A percentile compares a stretch with the other conserved stretches of the same genome.
phyloP scores from a whole-genome alignment of 2,329 filamentous ascomycete species.

The Colletotrichum nymphaeae region DNA sequence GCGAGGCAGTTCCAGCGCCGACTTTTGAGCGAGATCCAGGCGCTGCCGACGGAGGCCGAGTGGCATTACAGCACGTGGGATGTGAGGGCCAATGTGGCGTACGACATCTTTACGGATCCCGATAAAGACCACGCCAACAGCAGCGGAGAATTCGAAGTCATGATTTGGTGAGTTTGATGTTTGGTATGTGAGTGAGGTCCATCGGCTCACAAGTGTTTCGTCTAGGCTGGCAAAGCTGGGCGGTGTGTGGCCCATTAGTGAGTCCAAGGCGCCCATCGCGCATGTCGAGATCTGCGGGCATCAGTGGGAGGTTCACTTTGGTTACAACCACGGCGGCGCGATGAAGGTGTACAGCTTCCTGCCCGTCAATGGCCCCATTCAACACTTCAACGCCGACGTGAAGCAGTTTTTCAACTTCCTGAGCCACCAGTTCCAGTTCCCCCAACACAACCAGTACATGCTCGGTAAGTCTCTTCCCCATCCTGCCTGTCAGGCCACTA shows the following conservation, averaged over 20 bases:
- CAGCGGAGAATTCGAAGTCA: constrained; percentile 68
- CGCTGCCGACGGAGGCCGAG: constrained; percentile 47
- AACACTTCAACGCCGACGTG: constrained; percentile 64
- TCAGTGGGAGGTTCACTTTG: constrained; percentile 65
- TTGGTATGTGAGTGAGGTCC: background rate
- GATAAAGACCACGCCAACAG: constrained; percentile 45
- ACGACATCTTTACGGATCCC: constrained; percentile 68
- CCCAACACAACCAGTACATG: constrained; percentile 42
- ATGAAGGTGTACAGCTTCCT: constrained; percentile 67
- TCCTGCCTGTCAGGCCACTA: rapidly evolving
- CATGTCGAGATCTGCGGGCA: constrained; percentile 37
- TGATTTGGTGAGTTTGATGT: constrained; percentile 64
- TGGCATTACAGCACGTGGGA: constrained; percentile 60
- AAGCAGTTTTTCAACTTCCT: constrained; percentile 66
- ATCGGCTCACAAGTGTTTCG: background rate
- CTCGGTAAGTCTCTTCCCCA: constrained; percentile 35
- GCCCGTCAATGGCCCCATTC: constrained; percentile 47
- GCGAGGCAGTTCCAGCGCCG: constrained; percentile 46
- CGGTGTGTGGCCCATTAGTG: constrained; percentile 61
- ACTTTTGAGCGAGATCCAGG: constrained; percentile 46
- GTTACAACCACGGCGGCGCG: constrained; percentile 58
- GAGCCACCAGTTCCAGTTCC: constrained; percentile 52
- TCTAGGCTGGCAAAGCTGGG: constrained; percentile 63
- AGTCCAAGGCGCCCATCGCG: constrained; percentile 34
- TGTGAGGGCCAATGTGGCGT: constrained; percentile 69